A percentile compares a stretch with the other conserved stretches of the same genome.
Evolutionary conservation across 139 green algal genomes (phyloP).

Genomic region (Tetradesmus lagerheimii): DNA sequence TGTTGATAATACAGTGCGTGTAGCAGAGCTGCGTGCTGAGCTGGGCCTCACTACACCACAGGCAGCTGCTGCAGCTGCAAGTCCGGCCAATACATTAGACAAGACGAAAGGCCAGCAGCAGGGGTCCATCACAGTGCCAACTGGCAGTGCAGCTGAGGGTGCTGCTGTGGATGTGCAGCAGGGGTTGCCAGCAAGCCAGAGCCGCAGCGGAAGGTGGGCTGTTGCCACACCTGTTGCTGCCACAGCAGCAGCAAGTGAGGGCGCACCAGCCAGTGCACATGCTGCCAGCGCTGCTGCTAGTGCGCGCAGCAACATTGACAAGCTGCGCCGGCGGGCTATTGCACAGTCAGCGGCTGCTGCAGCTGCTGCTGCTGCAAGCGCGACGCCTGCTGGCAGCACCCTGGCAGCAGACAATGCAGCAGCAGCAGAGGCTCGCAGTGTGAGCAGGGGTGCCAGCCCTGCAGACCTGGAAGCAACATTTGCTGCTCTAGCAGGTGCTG

Average conservation of each 20-base stretch:
- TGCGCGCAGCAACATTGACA: constrained; percentile 18
- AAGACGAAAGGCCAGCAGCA: background rate
- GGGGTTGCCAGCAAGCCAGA: background rate
- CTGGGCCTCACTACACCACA: constrained; percentile 23
- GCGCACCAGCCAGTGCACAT: background rate
- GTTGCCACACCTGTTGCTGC: background rate
- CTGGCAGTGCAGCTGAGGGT: background rate
- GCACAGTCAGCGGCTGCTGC: background rate
- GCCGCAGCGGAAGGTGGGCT: background rate
- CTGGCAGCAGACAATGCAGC: background rate
- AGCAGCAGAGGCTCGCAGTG: background rate
- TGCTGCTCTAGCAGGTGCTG: background rate
- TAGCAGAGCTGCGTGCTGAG: constrained; percentile 16
- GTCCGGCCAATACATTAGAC: background rate
- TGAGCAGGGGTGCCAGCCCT: background rate
- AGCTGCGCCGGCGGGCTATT: constrained; percentile 8
- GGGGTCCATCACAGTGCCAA: background rate
- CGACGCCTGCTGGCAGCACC: background rate
- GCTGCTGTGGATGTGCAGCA: background rate
- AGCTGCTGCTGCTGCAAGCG: constrained; percentile 1
- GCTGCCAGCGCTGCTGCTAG: background rate
- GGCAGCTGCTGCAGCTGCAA: background rate
- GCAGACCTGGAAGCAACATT: background rate
- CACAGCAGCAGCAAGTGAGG: background rate
- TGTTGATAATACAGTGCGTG: background rate